Evolutionary conservation across 345 rosid species (phyloP).

Genomic region (Rhodamnia rubescens): DNA sequence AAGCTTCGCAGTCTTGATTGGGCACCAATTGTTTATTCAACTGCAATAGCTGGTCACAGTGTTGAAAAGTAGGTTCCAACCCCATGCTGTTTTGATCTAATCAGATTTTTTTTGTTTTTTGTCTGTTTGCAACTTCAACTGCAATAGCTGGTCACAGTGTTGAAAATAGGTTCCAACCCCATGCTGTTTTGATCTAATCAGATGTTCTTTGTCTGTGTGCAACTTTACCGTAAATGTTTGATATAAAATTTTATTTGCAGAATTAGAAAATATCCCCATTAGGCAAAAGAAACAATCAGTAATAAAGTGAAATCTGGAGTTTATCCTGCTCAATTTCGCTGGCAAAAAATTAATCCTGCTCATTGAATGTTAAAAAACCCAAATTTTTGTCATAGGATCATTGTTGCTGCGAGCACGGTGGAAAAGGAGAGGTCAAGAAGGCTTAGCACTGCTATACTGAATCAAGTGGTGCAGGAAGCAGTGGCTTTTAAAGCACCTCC

Average conservation of each 20-base stretch:
- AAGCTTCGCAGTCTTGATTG: conserved; percentile 79
- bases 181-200: not conserved
- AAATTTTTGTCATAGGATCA: conserved; percentile 39
- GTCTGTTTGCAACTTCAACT: conserved; percentile 17
- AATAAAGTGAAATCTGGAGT: not conserved
- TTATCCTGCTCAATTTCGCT: not conserved
- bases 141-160: conserved; percentile 83
- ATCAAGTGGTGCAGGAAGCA: conserved; percentile 81
- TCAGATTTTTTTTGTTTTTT: not conserved
- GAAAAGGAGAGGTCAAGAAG: conserved; percentile 92
- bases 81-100: not conserved
- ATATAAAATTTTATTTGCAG: not conserved
- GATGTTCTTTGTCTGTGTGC: too few species aligned
- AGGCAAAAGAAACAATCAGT: not conserved
- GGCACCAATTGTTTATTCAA: conserved; percentile 94
- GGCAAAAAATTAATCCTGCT: not conserved
- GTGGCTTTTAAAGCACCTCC: conserved; percentile 92
- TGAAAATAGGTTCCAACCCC: conserved; percentile 37
- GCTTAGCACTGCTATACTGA: conserved; percentile 68
- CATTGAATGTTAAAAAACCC: too few species aligned
- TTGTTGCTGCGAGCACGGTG: conserved; percentile 64
- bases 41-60: conserved; percentile 75
- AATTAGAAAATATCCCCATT: not conserved
- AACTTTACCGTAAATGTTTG: not conserved
- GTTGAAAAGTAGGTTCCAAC: conserved; percentile 62